phyloP scores from a whole-genome alignment of 805 yeast species.

The Metschnikowia amazonensis region DNA sequence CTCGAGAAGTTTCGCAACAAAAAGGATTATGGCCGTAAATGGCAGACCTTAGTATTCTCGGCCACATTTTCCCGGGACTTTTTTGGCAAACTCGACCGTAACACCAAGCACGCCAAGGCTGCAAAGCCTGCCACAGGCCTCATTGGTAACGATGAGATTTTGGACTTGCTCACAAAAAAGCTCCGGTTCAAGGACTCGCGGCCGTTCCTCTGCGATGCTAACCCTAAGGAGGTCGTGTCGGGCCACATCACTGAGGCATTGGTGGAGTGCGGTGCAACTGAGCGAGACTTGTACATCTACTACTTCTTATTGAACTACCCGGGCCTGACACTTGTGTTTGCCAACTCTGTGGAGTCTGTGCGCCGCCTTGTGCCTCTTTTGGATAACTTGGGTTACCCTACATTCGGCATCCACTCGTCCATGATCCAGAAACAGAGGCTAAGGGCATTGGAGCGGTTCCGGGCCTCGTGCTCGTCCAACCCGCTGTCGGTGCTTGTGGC shows the following conservation, averaged over 20 bases:
- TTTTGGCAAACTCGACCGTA: constrained; percentile 64
- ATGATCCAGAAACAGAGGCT: constrained; percentile 94
- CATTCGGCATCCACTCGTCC: constrained; percentile 82
- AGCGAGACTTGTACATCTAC: constrained; percentile 85
- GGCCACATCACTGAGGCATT: constrained; percentile 75
- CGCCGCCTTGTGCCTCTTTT: constrained; percentile 77
- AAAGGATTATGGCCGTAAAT: constrained; percentile 37
- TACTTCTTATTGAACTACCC: constrained; percentile 84
- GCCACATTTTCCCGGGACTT: constrained; percentile 88
- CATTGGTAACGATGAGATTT: constrained; percentile 54
- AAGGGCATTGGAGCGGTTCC: constrained; percentile 78
- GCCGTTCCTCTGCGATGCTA: constrained; percentile 77
- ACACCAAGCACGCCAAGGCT: constrained; percentile 22
- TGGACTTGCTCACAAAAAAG: constrained; percentile 62
- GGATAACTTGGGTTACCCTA: constrained; percentile 61
- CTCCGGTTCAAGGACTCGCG: constrained; percentile 62
- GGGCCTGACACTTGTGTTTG: constrained; percentile 85
- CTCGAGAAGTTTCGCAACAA: constrained; percentile 49
- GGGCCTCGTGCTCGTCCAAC: constrained; percentile 43
- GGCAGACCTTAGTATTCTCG: constrained; percentile 91
- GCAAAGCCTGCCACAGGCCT: constrained; percentile 22
- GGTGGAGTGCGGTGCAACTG: constrained; percentile 86
- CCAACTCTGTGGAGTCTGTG: constrained; percentile 93
- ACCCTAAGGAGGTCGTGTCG: constrained; percentile 79
- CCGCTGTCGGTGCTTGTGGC: constrained; percentile 74